Evolutionary conservation across 108 stramenopile species (phyloP).

Genomic region (Cyclotella cryptica): DNA sequence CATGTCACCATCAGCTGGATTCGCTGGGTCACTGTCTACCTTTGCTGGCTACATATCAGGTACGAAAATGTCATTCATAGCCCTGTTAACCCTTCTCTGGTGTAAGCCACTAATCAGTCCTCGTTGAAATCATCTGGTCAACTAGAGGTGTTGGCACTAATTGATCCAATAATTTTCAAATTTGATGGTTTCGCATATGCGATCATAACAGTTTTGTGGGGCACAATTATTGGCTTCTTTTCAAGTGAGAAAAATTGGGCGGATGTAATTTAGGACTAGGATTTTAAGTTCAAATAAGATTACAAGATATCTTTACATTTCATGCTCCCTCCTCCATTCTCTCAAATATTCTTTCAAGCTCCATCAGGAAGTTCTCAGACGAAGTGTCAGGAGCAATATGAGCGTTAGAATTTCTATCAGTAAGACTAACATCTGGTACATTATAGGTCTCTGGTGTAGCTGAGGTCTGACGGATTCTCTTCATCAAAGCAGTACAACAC

Average conservation of each 20-base stretch:
- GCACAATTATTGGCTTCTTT: constrained; percentile 70
- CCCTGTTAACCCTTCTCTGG: background rate
- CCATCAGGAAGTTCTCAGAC: constrained; percentile 11
- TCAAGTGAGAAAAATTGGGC: constrained; percentile 83
- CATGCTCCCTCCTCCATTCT: constrained; percentile 31
- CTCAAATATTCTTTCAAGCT: constrained; percentile 40
- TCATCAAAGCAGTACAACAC: background rate
- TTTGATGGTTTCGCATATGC: constrained; percentile 82
- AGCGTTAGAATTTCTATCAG: background rate
- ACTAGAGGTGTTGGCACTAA: constrained; percentile 66
- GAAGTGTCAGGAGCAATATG: background rate
- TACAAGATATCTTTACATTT: background rate
- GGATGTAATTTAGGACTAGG: constrained; percentile 56
- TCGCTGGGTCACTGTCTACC: constrained; percentile 80
- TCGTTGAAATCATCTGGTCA: background rate
- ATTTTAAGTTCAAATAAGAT: constrained; percentile 1
- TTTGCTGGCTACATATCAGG: constrained; percentile 75
- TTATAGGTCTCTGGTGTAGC: background rate
- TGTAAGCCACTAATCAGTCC: background rate
- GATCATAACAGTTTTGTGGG: constrained; percentile 66
- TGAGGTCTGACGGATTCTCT: background rate
- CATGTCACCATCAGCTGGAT: constrained; percentile 52
- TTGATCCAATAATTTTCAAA: constrained; percentile 84
- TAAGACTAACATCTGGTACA: background rate
- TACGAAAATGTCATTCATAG: background rate